Evolutionary conservation across 1,284 basidiomycete genomes (phyloP), one percentile per base, ranked within the genome.

Genomic region (Papiliotrema nemorosa): DNA sequence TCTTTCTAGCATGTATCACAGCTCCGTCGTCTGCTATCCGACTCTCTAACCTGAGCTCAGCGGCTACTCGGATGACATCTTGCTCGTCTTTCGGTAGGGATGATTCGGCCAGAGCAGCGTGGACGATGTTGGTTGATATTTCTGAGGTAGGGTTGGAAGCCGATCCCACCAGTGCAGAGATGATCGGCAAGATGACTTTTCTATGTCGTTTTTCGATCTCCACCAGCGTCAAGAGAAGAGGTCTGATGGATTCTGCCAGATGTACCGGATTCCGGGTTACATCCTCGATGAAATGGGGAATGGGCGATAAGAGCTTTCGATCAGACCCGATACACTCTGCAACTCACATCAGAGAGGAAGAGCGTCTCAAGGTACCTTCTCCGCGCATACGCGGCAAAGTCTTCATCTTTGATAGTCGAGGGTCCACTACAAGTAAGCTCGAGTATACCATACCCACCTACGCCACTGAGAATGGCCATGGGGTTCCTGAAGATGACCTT

Each of bases 281-380:
- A 48, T 69, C 69, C 2, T 46, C 35, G 6, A 57, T 54, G 12
- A 67, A 52, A 10, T 54, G 59, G 14, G 64, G 27, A 18, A 70
- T 49, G 16, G 70, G 62, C 10, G 55, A 50, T 12, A 72, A 50
- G 6, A 47, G 39, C 65, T 68, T 37, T 27, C 13, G n/a, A 14
- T 29, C 25, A 27, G 40, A 47, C 46, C n/a, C 38, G 40, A 31
- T 18, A 5, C 29, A 22, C 21, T 27, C 12, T n/a, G 25, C 9
- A 3, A 54, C 66, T 53, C 26, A 66, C 63, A 26, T 71, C 68
- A 12, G 67, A 54, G 3, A 73, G 51, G 35, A 59, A 67, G 5
- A 73, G 51, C 3, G 69, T 64, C 49, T 71, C 69, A 24, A 60
- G 51, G 44, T 73, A 73, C 24, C 69, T 53, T 13, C 66, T 47